Evolutionary conservation across 345 rosid genomes (phyloP), one percentile per base, ranked within the genome.

Genomic region (Anastatica hierochuntica): DNA sequence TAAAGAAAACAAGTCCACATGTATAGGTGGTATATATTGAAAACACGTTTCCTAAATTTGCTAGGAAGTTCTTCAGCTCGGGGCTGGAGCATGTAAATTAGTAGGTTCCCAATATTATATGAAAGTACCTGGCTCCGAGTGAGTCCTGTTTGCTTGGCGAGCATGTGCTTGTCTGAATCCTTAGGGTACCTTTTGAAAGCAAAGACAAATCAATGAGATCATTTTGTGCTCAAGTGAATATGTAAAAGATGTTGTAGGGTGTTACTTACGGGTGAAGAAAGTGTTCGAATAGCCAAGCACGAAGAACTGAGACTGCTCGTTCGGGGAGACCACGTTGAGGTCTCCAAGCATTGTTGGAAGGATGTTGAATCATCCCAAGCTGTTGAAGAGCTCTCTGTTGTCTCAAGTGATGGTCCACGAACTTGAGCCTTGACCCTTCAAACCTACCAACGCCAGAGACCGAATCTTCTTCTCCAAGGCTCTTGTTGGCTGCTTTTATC

Each of bases 261-360:
- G 51, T 49, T 40, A 55, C 83, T 74, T 78, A 90, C 98, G 98
- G 98, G 51, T 90, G 98, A 56, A 90, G 96, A 57, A 90, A 90
- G 81, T 90, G 96, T 53, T 90, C 98, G 26, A 90, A 90, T 49
- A 90, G 95, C 98, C 98, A 90, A 45, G 98, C 95, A 1, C 98
- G 89, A 59, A 90, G 98, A 19, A 90, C 88, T 0, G 98, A 90
- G 40, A 90, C 96, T 0, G 98, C 86, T 57, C 95, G 67, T 66
- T 90, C 98, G 0, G 98, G 98, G 48, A 90, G 71, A 63, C 98
- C 98, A 70, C 98, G 68, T 59, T 87, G 98, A 67, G 98, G 98
- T 81, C 98, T 84, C 98, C 98, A 90, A 62, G 98, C 98, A 72
- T 87, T 87, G 24, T 60, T 67, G 44, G 53, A 27, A 53, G 71